Percentiles rank a stretch among this genome's conserved stretches.
Conservation (phyloP, 257 asterid genomes). For the Solanum boliviense region DNA sequence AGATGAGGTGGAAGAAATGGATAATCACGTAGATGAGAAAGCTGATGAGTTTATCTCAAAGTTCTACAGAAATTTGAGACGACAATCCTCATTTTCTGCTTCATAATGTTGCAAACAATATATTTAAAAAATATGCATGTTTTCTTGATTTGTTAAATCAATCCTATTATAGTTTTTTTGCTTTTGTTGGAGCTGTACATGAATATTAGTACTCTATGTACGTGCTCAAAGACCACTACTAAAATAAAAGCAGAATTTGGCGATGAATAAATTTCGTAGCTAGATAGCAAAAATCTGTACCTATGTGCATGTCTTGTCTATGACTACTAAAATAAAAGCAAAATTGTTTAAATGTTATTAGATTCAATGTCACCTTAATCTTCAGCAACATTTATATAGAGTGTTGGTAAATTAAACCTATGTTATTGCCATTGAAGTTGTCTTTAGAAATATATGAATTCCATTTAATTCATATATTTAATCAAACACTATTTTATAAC, state of each 20-base stretch:
- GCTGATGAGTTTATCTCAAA: constrained; percentile 8
- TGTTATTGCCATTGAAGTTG: too few species aligned
- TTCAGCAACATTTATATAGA: too few species aligned
- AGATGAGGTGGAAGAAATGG: neutral
- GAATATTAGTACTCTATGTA: neutral
- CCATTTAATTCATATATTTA: too few species aligned
- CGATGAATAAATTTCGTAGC: neutral
- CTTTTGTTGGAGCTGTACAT: neutral
- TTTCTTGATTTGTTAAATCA: neutral
- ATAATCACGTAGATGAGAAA: constrained; percentile 7
- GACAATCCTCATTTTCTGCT: neutral
- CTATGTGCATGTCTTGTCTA: too few species aligned
- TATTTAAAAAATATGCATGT: too few species aligned
- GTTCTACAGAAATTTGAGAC: constrained; percentile 8
- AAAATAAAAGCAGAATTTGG: too few species aligned
- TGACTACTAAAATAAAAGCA: too few species aligned
- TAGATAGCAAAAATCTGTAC: neutral
- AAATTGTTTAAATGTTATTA: too few species aligned
- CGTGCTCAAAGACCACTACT: neutral
- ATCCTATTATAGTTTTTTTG: neutral
- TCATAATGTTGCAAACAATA: neutral
- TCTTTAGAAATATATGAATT: too few species aligned
- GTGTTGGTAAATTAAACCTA: too few species aligned
- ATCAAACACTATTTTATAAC: neutral
- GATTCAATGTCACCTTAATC: too few species aligned